Percentiles rank a stretch among this genome's conserved stretches.
Evolutionary conservation across 495 filamentous ascomycete species (phyloP).

Genomic region (Penicillium soppii): DNA sequence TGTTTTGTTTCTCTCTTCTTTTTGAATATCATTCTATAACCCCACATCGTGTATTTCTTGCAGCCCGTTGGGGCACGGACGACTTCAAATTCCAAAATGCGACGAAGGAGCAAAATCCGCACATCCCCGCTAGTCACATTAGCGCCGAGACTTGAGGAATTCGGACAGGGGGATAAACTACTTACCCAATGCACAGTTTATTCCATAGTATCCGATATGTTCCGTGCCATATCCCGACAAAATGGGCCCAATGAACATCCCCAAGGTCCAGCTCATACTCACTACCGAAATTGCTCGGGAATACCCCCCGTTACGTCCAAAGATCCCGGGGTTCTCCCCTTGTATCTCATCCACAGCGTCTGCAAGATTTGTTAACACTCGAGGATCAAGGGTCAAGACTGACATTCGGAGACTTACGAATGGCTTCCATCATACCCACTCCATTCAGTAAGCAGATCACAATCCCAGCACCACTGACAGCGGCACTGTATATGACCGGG

Average conservation of each 20-base stretch:
- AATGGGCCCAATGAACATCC: conserved; percentile 32
- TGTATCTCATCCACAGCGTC: conserved; percentile 23
- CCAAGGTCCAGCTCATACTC: conserved; percentile 29
- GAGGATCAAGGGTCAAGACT: neutral
- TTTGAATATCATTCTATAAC: no score
- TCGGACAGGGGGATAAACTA: neutral
- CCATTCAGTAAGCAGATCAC: conserved; percentile 17
- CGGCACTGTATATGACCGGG: conserved; percentile 12
- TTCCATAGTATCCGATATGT: conserved; percentile 26
- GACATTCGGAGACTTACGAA: conserved; percentile 16
- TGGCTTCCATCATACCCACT: conserved; percentile 25
- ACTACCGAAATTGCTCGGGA: conserved; percentile 29
- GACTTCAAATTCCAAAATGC: conserved; percentile 8
- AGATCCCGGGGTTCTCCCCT: conserved; percentile 18
- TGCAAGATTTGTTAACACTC: neutral
- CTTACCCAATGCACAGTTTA: conserved; percentile 26
- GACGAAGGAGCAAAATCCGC: conserved; percentile 3
- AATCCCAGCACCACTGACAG: conserved; percentile 10
- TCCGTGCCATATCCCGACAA: conserved; percentile 29
- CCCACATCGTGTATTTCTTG: neutral
- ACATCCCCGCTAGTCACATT: conserved; percentile 10
- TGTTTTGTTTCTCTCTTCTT: no score
- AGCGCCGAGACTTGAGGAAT: neutral
- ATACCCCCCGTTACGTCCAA: conserved; percentile 26
- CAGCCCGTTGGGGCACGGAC: conserved; percentile 8